Conservation (phyloP, 2,329 filamentous ascomycete genomes). For the Penicillium sp. region DNA sequence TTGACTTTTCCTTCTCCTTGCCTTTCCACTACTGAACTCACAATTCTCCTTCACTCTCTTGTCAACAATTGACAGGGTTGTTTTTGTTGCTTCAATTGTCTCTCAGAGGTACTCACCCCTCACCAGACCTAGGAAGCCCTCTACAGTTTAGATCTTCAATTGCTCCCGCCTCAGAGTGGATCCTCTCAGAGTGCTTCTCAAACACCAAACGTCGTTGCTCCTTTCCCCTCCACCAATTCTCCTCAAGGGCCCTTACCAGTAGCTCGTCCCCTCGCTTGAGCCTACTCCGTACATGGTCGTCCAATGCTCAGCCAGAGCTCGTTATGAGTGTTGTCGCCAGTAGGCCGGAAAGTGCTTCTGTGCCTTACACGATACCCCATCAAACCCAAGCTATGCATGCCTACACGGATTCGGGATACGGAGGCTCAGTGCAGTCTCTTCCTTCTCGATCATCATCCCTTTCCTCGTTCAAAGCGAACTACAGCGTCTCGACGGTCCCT, state of each 20-base stretch:
- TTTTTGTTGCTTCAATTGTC: constrained; percentile 5
- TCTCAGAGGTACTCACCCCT: not conserved
- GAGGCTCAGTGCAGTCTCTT: constrained; percentile 36
- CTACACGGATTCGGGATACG: constrained; percentile 36
- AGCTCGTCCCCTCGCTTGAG: constrained; percentile 8
- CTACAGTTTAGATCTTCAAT: constrained; percentile 1
- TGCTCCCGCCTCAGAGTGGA: constrained; percentile 8
- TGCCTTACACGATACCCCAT: constrained; percentile 36
- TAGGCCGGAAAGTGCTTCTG: constrained; percentile 41
- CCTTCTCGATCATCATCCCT: constrained; percentile 40
- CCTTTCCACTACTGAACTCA: not conserved
- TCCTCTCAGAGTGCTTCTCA: constrained; percentile 2
- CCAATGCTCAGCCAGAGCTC: constrained; percentile 23
- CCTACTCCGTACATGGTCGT: constrained; percentile 18
- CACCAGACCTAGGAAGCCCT: not conserved
- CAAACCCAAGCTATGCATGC: constrained; percentile 29
- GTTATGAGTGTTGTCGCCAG: constrained; percentile 48
- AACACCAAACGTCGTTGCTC: constrained; percentile 17
- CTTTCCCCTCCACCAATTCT: constrained; percentile 16
- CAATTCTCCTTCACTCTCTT: constrained; percentile 3
- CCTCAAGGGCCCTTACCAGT: constrained; percentile 19
- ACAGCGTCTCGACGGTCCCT: constrained; percentile 42
- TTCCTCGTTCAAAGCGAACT: constrained; percentile 46
- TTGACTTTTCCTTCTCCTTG: constrained; percentile 17
- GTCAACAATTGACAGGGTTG: constrained; percentile 2